Conservation (phyloP, 805 yeast genomes). For the Yarrowia bubula region DNA sequence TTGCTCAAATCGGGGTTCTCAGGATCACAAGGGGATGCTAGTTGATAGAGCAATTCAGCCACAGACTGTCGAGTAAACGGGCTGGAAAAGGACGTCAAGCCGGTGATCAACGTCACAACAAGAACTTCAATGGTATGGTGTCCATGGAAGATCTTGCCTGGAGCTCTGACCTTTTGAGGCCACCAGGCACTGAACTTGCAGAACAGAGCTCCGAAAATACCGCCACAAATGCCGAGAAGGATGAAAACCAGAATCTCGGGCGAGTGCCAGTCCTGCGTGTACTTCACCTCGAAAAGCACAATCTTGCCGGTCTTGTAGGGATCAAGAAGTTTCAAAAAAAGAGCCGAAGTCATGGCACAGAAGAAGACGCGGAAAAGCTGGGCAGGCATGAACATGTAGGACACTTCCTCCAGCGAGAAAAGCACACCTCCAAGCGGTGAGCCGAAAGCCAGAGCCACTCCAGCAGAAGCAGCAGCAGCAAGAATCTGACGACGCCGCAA, state of each 20-base stretch:
- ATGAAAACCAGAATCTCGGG: slow-evolving; percentile 49
- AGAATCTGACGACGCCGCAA: slow-evolving; percentile 52
- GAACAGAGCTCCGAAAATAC: slow-evolving; percentile 52
- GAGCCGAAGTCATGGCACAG: slow-evolving; percentile 54
- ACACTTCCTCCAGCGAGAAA: slow-evolving; percentile 56
- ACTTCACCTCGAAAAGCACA: slow-evolving; percentile 52
- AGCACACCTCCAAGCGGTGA: slow-evolving; percentile 60
- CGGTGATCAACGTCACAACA: slow-evolving; percentile 47
- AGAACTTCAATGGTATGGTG: slow-evolving; percentile 48
- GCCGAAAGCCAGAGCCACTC: slow-evolving; percentile 61
- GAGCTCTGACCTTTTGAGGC: slow-evolving; percentile 32
- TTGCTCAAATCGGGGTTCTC: slow-evolving; percentile 27
- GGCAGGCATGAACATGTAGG: slow-evolving; percentile 53
- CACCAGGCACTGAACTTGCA: slow-evolving; percentile 48
- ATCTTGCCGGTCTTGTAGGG: slow-evolving; percentile 62
- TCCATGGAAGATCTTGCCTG: slow-evolving; percentile 41
- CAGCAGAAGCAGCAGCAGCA: slow-evolving; percentile 58
- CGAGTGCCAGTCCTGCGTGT: slow-evolving; percentile 52
- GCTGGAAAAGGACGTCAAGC: slow-evolving; percentile 49
- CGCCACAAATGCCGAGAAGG: slow-evolving; percentile 52
- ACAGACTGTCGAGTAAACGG: slow-evolving; percentile 51
- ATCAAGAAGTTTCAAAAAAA: slow-evolving; percentile 52
- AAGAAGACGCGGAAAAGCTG: slow-evolving; percentile 55
- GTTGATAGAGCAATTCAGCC: slow-evolving; percentile 49
- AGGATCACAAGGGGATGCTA: slow-evolving; percentile 49